Percentiles rank a stretch among this genome's conserved stretches.
phyloP scores from a whole-genome alignment of 768 basidiomycete species.

The Auricularia auricula-judae region DNA sequence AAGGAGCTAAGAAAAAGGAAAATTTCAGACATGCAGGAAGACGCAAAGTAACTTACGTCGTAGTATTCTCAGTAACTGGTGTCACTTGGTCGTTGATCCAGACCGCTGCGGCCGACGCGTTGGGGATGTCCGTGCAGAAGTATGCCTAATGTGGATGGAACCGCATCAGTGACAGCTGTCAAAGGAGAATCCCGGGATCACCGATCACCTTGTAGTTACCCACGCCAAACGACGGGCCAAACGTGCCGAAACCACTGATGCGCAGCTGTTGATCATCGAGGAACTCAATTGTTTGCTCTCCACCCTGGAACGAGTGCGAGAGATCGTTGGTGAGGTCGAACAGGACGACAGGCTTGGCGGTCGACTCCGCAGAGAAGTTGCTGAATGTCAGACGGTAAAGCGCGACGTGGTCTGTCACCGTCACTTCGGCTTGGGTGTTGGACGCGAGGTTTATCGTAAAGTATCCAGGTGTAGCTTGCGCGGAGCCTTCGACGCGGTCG shows the following conservation, averaged over 20 bases:
- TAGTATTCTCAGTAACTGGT: neutral
- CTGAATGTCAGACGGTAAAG: slow-evolving; percentile 9
- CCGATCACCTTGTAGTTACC: slow-evolving; percentile 9
- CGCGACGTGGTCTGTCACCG: slow-evolving; percentile 9
- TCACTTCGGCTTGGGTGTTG: slow-evolving; percentile 8
- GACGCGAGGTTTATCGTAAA: slow-evolving; percentile 1
- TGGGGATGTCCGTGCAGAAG: slow-evolving; percentile 4
- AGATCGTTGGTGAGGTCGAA: slow-evolving; percentile 9
- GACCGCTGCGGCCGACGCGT: neutral
- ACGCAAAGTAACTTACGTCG: neutral
- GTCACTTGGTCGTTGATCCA: neutral
- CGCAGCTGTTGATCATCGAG: slow-evolving; percentile 2
- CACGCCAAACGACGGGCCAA: slow-evolving; percentile 8
- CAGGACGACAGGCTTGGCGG: slow-evolving; percentile 5
- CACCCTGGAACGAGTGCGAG: slow-evolving; percentile 9
- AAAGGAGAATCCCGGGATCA: slow-evolving; percentile 4
- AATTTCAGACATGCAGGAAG: neutral
- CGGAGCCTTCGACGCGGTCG: neutral
- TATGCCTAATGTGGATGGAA: neutral
- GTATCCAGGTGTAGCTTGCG: neutral
- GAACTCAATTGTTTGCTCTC: neutral
- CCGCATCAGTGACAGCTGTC: slow-evolving; percentile 1
- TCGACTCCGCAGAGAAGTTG: neutral
- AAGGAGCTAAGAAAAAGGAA: neutral
- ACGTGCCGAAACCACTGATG: slow-evolving; percentile 7